Evolutionary conservation across 192 early-diverging fungal species (phyloP), one percentile per base, ranked within the genome.

Genomic region (Phycomyces nitens): DNA sequence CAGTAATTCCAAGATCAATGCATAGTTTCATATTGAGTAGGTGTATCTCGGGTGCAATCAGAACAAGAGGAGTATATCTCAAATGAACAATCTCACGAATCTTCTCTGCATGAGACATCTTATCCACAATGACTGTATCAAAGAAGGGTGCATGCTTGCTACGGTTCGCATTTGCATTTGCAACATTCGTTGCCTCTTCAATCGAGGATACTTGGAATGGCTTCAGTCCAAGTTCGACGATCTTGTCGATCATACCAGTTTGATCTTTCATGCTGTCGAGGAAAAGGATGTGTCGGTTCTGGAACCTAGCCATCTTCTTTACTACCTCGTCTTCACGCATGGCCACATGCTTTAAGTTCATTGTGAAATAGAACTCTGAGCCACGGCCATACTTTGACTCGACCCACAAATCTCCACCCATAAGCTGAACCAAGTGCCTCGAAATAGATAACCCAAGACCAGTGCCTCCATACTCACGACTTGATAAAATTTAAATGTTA

Each of bases 361-460:
- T 72, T 11, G 88, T 91, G 55, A 94, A 91, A 68, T 77, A 87
- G 78, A 94, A 94, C 60, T 82, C 80, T 0, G 89, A 90, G 42
- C 92, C 90, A 26, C 79, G 69, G n/a, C 87, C 87, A 51, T 80
- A 82, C 43, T 80, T 79, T 67, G 84, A 86, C 66, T 90, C 85
- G 15, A 92, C 90, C 79, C 89, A 86, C 44, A 94, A 84, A 60
- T 84, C 69, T 23, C 92, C 92, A 51, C 90, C 89, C 75, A 92
- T 85, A 50, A 92, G 75, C 39, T 86, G 80, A 27, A 88, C 86
- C 7, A 96, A 72, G 41, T 88, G 82, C 72, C 85, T 86, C 11
- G 85, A 90, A 43, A 96, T 96, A 44, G 86, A 88, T 24, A 96
- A 77, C 0, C 92, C 92, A n/a, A 96, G 77, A 0, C 94, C 92